Conservation (phyloP, 495 filamentous ascomycete species). For the Podospora tetraspora region DNA sequence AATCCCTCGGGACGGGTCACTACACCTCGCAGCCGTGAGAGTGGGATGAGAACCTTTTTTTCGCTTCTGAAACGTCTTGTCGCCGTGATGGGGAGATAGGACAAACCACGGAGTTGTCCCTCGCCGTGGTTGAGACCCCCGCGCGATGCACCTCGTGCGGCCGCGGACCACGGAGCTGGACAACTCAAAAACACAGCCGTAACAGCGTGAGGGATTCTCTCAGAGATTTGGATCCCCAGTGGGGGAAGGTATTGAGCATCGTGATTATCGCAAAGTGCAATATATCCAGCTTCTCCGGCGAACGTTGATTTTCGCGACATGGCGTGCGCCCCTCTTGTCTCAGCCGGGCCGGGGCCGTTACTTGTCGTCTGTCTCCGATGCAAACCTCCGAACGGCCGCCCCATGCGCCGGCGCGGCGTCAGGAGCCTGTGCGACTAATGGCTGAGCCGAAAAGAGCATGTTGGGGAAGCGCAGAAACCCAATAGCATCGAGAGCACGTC, state of each 20-base stretch:
- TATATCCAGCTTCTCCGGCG: neutral
- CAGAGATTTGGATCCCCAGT: neutral
- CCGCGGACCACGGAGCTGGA: neutral
- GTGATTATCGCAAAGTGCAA: neutral
- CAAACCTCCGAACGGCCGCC: neutral
- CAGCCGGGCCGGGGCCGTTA: neutral
- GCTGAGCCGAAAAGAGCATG: neutral
- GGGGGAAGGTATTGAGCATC: too few relatives aligned
- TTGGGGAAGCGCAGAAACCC: neutral
- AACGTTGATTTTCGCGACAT: neutral
- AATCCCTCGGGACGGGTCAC: neutral
- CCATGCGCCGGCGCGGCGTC: neutral
- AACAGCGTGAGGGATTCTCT: neutral
- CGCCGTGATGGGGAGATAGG: neutral
- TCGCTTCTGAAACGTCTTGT: neutral
- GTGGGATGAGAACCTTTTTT: neutral
- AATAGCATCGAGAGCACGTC: neutral
- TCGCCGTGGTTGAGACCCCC: neutral
- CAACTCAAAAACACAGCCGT: neutral
- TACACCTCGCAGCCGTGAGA: neutral
- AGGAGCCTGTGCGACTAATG: neutral
- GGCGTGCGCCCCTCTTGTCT: neutral
- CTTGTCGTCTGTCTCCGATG: neutral
- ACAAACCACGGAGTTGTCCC: neutral
- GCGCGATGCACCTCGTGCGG: neutral